Conservation (phyloP, 208 protist species). For the Lotmaria passim region DNA sequence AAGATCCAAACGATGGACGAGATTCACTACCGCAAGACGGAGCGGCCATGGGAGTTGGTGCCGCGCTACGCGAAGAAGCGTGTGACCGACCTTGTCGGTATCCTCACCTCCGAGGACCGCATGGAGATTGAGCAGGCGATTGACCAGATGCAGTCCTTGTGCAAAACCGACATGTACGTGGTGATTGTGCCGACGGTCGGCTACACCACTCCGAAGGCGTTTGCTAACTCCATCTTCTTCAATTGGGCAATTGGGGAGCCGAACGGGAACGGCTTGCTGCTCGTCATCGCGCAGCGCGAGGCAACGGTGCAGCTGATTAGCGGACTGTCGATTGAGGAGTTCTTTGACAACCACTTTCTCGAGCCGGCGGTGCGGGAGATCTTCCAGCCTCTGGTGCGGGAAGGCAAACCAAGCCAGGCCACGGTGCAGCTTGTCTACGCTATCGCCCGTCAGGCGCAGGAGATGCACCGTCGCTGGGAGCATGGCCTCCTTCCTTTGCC, state of each 20-base stretch:
- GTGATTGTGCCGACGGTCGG: constrained; percentile 88
- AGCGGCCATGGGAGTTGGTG: constrained; percentile 85
- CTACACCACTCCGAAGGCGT: constrained; percentile 78
- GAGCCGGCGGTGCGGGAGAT: constrained; percentile 73
- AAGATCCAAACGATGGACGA: constrained; percentile 85
- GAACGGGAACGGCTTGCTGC: constrained; percentile 75
- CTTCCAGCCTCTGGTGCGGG: constrained; percentile 82
- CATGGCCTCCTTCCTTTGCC: constrained; percentile 59
- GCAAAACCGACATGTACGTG: constrained; percentile 83
- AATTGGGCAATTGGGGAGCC: constrained; percentile 85
- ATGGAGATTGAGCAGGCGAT: constrained; percentile 92
- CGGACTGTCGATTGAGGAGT: constrained; percentile 80
- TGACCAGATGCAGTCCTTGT: constrained; percentile 86
- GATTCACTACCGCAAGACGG: constrained; percentile 86
- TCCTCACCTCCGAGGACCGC: constrained; percentile 77
- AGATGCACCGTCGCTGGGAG: constrained; percentile 77
- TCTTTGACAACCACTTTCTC: constrained; percentile 77
- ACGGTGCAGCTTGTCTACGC: constrained; percentile 89
- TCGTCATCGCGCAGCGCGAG: constrained; percentile 84
- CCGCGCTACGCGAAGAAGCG: constrained; percentile 83
- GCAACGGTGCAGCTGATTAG: constrained; percentile 80
- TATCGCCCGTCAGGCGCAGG: constrained; percentile 82
- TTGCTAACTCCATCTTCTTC: constrained; percentile 88
- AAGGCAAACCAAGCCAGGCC: constrained; percentile 79
- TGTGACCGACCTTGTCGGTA: constrained; percentile 82